Conservation (phyloP, 2,329 filamentous ascomycete genomes). For the Trichoderma harzianum region DNA sequence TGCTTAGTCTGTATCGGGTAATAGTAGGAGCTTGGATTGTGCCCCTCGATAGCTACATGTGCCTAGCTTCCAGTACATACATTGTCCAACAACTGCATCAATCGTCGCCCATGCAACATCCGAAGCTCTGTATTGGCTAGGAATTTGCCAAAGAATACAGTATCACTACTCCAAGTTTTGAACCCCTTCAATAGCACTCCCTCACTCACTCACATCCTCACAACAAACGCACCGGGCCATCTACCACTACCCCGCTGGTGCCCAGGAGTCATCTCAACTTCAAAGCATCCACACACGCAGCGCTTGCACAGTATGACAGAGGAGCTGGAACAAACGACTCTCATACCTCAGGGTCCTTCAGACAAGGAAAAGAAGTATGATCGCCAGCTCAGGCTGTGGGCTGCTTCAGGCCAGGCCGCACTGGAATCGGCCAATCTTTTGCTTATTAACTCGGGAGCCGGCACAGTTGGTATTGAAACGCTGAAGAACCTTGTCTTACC, state of each 20-base stretch:
- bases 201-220: not conserved
- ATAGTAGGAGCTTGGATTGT: not conserved
- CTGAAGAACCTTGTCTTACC: conserved; percentile 97
- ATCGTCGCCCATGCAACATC: not conserved
- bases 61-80: not conserved
- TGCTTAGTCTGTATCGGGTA: not conserved
- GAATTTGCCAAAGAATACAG: not conserved
- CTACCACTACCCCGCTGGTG: not conserved
- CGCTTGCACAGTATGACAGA: conserved; percentile 26
- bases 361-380: conserved; percentile 81
- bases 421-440: conserved; percentile 90
- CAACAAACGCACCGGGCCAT: not conserved
- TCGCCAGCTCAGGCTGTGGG: conserved; percentile 92
- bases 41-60: not conserved
- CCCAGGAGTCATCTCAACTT: not conserved
- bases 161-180: not conserved
- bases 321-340: conserved; percentile 31
- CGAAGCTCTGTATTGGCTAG: not conserved
- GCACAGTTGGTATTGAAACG: conserved; percentile 83
- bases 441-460: conserved; percentile 81
- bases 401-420: conserved; percentile 83
- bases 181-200: not conserved
- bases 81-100: not conserved
- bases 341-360: conserved; percentile 48
- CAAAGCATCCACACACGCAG: not conserved